Percentiles rank a stretch among this genome's conserved stretches.
phyloP scores from a whole-genome alignment of 2,329 filamentous ascomycete species.

The Pestalotiopsis sp. region DNA sequence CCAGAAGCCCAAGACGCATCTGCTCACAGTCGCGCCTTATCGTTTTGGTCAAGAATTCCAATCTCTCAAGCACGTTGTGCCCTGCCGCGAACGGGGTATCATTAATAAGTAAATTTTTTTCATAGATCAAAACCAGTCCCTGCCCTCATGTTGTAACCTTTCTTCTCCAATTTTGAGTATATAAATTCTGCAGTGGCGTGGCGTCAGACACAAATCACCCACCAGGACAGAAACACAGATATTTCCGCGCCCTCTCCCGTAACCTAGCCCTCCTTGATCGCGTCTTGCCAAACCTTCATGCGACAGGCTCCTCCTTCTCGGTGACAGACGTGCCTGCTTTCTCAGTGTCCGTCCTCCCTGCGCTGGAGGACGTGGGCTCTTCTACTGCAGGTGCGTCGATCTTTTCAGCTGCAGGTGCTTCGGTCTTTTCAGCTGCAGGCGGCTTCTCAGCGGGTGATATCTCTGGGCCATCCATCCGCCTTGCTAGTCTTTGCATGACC shows the following conservation, averaged over 20 bases:
- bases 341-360: neutral
- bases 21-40: neutral
- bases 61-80: neutral
- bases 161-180: neutral
- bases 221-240: neutral
- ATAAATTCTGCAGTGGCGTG: neutral
- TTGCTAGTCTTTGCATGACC: constrained; percentile 8
- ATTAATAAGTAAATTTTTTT: neutral
- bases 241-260: neutral
- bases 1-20: neutral
- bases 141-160: neutral
- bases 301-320: neutral
- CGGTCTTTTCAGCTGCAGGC: neutral
- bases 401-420: neutral
- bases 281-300: constrained; percentile 7
- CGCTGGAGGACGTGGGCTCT: neutral
- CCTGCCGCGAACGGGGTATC: constrained; percentile 6
- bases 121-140: neutral
- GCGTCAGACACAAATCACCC: constrained; percentile 3
- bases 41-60: neutral
- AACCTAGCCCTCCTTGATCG: constrained; percentile 1
- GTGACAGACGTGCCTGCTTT: constrained; percentile 1
- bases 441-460: neutral
- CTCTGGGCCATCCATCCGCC: neutral
- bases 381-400: neutral